A percentile compares a stretch with the other conserved stretches of the same genome.
Conservation (phyloP, 306 rosid species). For the Quercus robur region DNA sequence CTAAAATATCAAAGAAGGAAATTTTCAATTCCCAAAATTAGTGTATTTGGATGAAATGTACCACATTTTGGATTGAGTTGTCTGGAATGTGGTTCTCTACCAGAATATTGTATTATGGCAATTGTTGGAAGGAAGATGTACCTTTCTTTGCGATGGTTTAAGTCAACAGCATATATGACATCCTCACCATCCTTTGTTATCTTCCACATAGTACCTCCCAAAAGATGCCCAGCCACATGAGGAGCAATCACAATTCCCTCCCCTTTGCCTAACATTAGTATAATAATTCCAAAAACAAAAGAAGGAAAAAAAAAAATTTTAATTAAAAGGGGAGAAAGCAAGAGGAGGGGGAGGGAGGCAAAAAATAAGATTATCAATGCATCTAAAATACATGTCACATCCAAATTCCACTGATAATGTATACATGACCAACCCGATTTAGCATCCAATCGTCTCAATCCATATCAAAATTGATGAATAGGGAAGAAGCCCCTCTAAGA, state of each 20-base stretch:
- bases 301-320: neutral
- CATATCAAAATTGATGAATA: neutral
- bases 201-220: conserved; percentile 96
- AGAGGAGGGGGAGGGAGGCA: neutral
- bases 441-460: neutral
- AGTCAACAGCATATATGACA: conserved; percentile 95
- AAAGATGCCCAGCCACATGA: conserved; percentile 91
- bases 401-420: neutral
- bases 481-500: neutral
- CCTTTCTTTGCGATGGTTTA: conserved; percentile 94
- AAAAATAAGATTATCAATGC: neutral
- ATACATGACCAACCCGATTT: neutral
- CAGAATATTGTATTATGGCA: neutral
- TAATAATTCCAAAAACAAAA: conserved; percentile 8
- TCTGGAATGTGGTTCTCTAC: neutral
- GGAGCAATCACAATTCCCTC: conserved; percentile 95
- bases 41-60: neutral
- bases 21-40: neutral
- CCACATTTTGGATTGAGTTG: neutral
- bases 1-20: neutral
- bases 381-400: neutral
- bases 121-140: conserved; percentile 12
- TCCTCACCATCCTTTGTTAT: conserved; percentile 98
- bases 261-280: conserved; percentile 67
- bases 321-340: too few species aligned